Evolutionary conservation across 78 protist genomes (phyloP).

Genomic region (Mantamonas sphyraenae): DNA sequence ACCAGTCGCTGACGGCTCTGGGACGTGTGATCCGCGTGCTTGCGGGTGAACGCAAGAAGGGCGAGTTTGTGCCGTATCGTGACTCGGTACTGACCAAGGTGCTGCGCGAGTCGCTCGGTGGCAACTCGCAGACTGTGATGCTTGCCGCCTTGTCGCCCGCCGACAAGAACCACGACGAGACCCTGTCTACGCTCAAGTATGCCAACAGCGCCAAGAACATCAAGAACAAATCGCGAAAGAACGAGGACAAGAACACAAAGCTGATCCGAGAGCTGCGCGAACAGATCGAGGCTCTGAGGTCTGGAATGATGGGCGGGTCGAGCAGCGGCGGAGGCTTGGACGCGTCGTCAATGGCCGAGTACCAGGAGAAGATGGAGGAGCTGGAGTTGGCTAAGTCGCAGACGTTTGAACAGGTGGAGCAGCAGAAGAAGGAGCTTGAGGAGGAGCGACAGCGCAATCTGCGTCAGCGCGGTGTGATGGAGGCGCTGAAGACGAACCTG

Average conservation of each 20-base stretch:
- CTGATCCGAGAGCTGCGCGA: conserved; percentile 9
- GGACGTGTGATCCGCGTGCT: conserved; percentile 45
- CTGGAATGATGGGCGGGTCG: neutral
- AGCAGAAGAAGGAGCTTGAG: neutral
- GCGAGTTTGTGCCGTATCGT: conserved; percentile 76
- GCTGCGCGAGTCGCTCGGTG: conserved; percentile 37
- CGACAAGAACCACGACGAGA: conserved; percentile 61
- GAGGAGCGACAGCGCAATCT: neutral
- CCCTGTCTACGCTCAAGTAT: conserved; percentile 84
- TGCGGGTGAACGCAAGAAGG: conserved; percentile 57
- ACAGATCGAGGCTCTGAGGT: neutral
- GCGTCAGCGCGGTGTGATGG: neutral
- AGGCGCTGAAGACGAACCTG: neutral
- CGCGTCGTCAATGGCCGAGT: neutral
- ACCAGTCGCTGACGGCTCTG: conserved; percentile 46
- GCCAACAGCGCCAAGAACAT: conserved; percentile 37
- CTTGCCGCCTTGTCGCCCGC: conserved; percentile 65
- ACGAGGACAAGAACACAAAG: neutral
- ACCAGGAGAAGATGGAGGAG: neutral
- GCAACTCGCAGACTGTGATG: conserved; percentile 64
- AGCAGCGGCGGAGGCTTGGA: neutral
- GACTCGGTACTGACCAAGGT: conserved; percentile 80
- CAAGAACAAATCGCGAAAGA: conserved; percentile 1
- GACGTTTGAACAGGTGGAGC: conserved; percentile 10
- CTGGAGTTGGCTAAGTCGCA: conserved; percentile 11